phyloP scores from a whole-genome alignment of 2,329 filamentous ascomycete species.

The Fusarium irregulare region DNA sequence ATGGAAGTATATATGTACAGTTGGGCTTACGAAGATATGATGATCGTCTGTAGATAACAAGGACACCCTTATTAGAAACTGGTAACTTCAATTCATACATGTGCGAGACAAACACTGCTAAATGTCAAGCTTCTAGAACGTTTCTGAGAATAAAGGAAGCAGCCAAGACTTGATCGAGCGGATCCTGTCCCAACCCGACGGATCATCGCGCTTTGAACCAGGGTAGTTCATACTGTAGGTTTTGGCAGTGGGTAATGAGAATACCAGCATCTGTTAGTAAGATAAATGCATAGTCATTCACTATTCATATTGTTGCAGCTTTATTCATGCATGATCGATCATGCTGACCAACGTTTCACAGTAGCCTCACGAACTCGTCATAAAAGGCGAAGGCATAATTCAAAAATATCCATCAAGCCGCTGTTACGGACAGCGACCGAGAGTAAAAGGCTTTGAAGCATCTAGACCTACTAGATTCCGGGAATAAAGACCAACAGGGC shows the following conservation, averaged over 20 bases:
- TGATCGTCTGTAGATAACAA: constrained; percentile 28
- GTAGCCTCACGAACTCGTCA: background rate
- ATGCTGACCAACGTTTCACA: background rate
- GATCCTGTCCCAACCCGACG: constrained; percentile 29
- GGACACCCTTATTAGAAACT: constrained; percentile 35
- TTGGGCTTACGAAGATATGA: constrained; percentile 30
- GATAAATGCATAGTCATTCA: background rate
- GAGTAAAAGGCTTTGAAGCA: background rate
- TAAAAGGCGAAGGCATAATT: background rate
- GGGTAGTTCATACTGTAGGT: background rate
- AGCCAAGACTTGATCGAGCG: constrained; percentile 29
- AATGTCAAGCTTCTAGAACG: constrained; percentile 37
- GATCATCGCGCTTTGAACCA: constrained; percentile 19
- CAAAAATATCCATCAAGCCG: background rate
- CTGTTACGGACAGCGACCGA: background rate
- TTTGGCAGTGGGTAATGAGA: background rate
- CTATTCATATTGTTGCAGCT: background rate
- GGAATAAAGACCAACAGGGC: background rate
- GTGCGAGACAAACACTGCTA: background rate
- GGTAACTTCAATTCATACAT: background rate
- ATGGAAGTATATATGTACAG: constrained; percentile 17
- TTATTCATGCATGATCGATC: background rate
- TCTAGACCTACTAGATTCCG: background rate
- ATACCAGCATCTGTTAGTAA: background rate
- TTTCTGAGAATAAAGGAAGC: constrained; percentile 5